Evolutionary conservation across 1,284 basidiomycete species (phyloP), one percentile per base, ranked within the genome.

Genomic region (Cutaneotrichosporon daszewskae): DNA sequence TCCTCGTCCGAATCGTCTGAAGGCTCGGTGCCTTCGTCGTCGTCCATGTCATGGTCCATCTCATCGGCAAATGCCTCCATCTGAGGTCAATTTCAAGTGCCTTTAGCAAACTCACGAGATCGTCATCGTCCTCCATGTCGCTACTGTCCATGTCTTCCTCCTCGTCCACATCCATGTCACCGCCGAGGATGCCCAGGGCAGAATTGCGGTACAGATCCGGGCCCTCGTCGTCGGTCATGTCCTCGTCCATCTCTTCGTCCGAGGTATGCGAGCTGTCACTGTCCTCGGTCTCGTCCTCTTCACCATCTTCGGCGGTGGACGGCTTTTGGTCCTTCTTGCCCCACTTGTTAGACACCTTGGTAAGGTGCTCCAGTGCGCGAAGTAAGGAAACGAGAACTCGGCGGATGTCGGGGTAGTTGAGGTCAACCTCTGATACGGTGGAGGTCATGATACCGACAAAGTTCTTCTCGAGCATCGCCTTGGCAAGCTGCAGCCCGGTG

Each of bases 381-480:
- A 99, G 75, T 47, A 98, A 82, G 1, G 85, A 82, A 17, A 85
- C 83, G 14, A 98, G 82, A 22, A 97, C 76, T 28, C 80, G 79
- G 46, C 85, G 83, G 54, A 96, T 82, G 56, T 92, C 84, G 2
- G 95, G 95, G 71, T 92, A 94, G 65, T 96, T 95, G 40, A 97
- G 78, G 63, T 99, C 95, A 28, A 96, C 82, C 45, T 99, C 95
- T 7, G 87, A 84, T 9, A 97, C 77, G 11, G 90, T 85, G 39
- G 77, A 84, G 0, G 95, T 97, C 25, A 99, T 75, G 4, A 85
- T 83, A 6, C 85, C 79, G 17, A 97, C 95, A 59, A 87, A 95
- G 64, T 89, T 90, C 76, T 97, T 96, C 75, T 99, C 95, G 34
- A 99, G 74, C 95, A 99, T 98, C 52, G 92, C 79, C 74, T 97